phyloP scores from a whole-genome alignment of 352 stramenopile species.

The Phytophthora boehmeriae region DNA sequence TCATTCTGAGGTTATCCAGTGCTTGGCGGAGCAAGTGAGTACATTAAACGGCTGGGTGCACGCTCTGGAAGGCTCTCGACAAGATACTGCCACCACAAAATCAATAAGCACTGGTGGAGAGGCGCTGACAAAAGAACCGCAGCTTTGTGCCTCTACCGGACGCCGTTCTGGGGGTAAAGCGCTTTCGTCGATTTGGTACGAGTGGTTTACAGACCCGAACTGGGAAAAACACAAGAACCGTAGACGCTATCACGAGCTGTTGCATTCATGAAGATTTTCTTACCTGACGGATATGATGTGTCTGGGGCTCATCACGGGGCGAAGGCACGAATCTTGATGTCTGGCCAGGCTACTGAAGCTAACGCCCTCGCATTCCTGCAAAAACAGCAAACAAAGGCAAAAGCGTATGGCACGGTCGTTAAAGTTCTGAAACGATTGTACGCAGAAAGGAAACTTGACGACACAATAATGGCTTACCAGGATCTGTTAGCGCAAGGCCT shows the following conservation, averaged over 20 bases:
- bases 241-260: conserved; percentile 2
- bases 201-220: conserved; percentile 1
- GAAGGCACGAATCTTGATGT: background rate
- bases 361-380: conserved; percentile 1
- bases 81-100: background rate
- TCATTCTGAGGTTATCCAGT: background rate
- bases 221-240: background rate
- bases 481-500: background rate
- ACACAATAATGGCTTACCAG: conserved; percentile 6
- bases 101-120: background rate
- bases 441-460: conserved; percentile 14
- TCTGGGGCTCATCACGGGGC: background rate
- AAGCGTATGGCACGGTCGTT: conserved; percentile 5
- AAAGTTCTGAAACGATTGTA: no score
- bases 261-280: conserved; percentile 10
- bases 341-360: background rate
- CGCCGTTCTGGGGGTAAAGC: background rate
- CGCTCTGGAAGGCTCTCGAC: background rate
- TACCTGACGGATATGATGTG: conserved; percentile 9
- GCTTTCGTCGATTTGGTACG: conserved; percentile 9
- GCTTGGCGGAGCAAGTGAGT: background rate
- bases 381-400: background rate
- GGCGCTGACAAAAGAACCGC: no score
- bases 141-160: no score
- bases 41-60: background rate